phyloP scores from a whole-genome alignment of 2,329 filamentous ascomycete genomes.

The Corinectria fuckeliana region DNA sequence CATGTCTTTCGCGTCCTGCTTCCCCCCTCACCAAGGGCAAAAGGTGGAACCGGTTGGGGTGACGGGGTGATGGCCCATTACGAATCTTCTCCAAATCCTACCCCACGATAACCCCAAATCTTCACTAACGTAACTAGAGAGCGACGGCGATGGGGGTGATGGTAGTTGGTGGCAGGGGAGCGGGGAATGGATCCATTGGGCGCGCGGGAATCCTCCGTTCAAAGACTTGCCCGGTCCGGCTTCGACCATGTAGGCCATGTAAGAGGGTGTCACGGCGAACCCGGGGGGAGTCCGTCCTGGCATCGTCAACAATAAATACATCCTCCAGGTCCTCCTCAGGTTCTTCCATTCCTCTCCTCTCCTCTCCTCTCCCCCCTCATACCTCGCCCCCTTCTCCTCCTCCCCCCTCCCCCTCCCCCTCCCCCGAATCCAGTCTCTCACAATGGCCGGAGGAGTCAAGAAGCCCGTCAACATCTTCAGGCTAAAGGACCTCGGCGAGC shows the following conservation, averaged over 20 bases:
- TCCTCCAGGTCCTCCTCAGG: background rate
- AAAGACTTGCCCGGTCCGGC: background rate
- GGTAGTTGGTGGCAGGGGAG: no score
- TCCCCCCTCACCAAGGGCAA: background rate
- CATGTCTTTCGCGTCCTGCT: no score
- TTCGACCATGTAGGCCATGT: background rate
- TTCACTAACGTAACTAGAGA: no score
- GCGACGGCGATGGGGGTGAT: no score
- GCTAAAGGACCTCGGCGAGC: conserved; percentile 68
- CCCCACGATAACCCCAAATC: conserved; percentile 6
- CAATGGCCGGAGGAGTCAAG: conserved; percentile 59
- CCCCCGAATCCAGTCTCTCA: conserved; percentile 20
- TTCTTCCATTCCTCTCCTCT: background rate
- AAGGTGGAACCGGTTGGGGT: no score
- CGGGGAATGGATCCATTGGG: background rate
- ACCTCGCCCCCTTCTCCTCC: background rate
- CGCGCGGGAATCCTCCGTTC: conserved; percentile 1
- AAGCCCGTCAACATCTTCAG: conserved; percentile 69
- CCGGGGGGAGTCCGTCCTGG: background rate
- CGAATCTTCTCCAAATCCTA: no score
- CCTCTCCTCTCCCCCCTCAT: background rate
- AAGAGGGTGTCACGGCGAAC: background rate
- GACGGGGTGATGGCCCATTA: no score
- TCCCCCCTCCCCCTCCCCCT: background rate
- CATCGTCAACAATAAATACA: background rate